phyloP scores from a whole-genome alignment of 352 stramenopile genomes.

The Vaucheria bursata region DNA sequence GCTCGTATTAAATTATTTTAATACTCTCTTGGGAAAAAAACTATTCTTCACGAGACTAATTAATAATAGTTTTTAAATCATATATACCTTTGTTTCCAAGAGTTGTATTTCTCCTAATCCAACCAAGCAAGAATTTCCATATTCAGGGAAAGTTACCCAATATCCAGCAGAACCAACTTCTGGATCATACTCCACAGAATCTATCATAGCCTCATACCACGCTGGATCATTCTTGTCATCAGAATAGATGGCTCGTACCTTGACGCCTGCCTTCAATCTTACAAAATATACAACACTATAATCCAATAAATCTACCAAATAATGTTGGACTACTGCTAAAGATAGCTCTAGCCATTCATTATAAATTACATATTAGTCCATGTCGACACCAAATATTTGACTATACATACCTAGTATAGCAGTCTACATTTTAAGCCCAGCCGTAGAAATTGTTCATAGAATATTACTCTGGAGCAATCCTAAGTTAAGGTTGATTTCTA shows the following conservation, averaged over 20 bases:
- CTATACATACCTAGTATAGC: no score
- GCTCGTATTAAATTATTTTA: not conserved
- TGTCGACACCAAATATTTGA: no score
- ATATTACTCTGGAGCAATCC: no score
- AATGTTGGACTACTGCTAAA: no score
- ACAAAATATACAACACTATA: no score
- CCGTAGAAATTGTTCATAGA: no score
- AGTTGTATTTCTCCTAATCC: constrained; percentile 76
- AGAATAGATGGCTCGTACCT: constrained; percentile 83
- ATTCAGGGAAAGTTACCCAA: constrained; percentile 80
- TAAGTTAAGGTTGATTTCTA: no score
- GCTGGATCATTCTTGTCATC: constrained; percentile 83
- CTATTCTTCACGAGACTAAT: not conserved
- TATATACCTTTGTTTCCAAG: not conserved
- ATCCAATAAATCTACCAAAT: no score
- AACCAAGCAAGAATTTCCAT: constrained; percentile 89
- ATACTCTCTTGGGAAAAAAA: not conserved
- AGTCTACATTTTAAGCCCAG: no score
- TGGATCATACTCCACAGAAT: constrained; percentile 70
- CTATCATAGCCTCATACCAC: constrained; percentile 89
- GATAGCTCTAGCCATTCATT: no score
- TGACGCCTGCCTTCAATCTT: constrained; percentile 62
- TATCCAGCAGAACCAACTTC: constrained; percentile 16
- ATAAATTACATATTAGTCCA: not conserved
- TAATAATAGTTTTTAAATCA: not conserved